Evolutionary conservation across 371 early-diverging fungal genomes (phyloP).

Genomic region (Mucor racemosus): DNA sequence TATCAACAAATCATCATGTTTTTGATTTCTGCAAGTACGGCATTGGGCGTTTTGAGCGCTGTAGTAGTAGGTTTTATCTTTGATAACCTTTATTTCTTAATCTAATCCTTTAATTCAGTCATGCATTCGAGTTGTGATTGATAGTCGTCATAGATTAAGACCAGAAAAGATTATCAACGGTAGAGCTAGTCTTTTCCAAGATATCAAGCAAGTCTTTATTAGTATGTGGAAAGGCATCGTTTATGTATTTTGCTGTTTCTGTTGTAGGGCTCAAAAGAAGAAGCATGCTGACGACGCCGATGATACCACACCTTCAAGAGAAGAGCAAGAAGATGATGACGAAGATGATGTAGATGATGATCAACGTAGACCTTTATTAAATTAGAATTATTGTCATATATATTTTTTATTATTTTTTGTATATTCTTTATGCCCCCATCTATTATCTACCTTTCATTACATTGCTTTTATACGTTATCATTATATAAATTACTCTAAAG

Average conservation of each 20-base stretch:
- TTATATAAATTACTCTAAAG: background rate
- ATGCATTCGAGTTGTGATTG: conserved; percentile 64
- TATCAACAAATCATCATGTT: conserved; percentile 87
- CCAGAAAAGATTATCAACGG: conserved; percentile 56
- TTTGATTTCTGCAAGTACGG: conserved; percentile 76
- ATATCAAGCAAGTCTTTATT: conserved; percentile 17
- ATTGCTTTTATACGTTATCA: background rate
- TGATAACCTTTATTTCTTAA: background rate
- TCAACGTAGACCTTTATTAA: conserved; percentile 14
- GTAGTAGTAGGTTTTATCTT: conserved; percentile 51
- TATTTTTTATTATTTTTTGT: background rate
- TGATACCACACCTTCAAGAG: background rate
- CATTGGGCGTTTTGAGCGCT: conserved; percentile 58
- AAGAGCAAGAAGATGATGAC: background rate
- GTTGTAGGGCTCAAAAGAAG: background rate
- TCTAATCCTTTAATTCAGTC: conserved; percentile 31
- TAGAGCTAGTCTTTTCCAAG: conserved; percentile 29
- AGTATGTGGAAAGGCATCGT: conserved; percentile 10
- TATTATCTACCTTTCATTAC: conserved; percentile 4
- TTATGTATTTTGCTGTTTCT: conserved; percentile 3
- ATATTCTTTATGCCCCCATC: background rate
- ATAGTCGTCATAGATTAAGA: conserved; percentile 58
- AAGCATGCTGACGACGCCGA: background rate
- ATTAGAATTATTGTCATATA: background rate
- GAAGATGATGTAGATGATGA: background rate